Base-by-base conservation (phyloP, 2,329 filamentous ascomycete species). In the Didymella keratinophila region DNA sequence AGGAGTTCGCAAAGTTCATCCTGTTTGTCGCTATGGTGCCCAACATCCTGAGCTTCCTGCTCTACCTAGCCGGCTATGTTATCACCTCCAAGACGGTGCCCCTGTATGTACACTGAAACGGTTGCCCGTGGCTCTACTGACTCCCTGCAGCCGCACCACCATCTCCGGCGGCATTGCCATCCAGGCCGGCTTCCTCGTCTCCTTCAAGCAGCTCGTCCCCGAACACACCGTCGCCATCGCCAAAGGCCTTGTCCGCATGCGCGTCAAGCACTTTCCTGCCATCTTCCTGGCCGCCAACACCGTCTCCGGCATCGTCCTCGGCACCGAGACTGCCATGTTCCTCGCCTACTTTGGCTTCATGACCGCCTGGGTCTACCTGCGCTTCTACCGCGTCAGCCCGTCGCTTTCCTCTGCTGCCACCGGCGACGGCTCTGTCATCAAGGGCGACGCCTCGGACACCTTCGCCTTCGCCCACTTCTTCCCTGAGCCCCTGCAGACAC, bases 401-500 rank as follows among this genome's bases (percentile, higher is more conserved):
- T 85, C 83, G 59, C 77, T 83, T 5, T 83, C 84, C 0, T 82
- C 82, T 0, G 80, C 82, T 2, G 80, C 81, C 4, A 86, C 83
- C 8, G 82, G 82, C 47, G 81, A 83, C 51, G 78, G 73, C 5
- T 76, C 78, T 8, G 79, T 81, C 9, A 86, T 96, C 67, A 90
- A 89, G 64, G 95, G 95, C 62, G 95, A 99, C 76, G 92, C 95
- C 34, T 96, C 91, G 77, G 95, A 99, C 78, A 97, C 93, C 0
- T 99, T 99, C 74, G 90, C 93, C 8, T 96, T 99, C 76, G 89
- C 93, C 64, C 92, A 95, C 70, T 97, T 99, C 82, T 98, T 98
- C 80, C 95, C 95, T 0, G 90, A 90, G 47, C 87, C 89, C 3
- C 81, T 91, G 41, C 94, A 97, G 74, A 90, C 92, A 0, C 81